Conservation (phyloP, 2,329 filamentous ascomycete species). For the Arthroderma uncinatum region DNA sequence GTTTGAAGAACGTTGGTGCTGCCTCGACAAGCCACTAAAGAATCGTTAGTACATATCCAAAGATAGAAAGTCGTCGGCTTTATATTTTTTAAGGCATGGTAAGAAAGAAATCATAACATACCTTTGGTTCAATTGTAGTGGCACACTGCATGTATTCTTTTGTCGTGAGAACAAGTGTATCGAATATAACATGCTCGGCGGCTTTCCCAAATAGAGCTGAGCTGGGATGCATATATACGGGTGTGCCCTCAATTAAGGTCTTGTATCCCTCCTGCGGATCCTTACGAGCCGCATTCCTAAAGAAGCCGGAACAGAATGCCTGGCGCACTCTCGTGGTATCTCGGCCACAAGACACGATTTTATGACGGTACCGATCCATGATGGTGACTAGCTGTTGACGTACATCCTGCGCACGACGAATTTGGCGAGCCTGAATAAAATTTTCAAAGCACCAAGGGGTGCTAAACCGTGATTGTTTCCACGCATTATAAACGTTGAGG, state of each 20-base stretch:
- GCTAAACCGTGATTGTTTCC: constrained; percentile 74
- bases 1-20: constrained; percentile 98
- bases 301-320: constrained; percentile 86
- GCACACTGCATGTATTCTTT: constrained; percentile 98
- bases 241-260: constrained; percentile 88
- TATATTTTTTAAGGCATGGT: neutral
- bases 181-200: constrained; percentile 91
- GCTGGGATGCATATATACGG: constrained; percentile 86
- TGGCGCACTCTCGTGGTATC: constrained; percentile 80
- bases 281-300: constrained; percentile 88
- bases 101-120: constrained; percentile 18
- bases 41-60: constrained; percentile 5
- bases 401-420: constrained; percentile 83
- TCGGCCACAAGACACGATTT: constrained; percentile 70
- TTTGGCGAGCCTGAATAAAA: constrained; percentile 84
- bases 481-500: constrained; percentile 94
- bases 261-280: constrained; percentile 96
- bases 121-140: constrained; percentile 82
- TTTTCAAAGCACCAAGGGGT: constrained; percentile 96
- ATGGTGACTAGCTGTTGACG: constrained; percentile 85
- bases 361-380: constrained; percentile 81
- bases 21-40: constrained; percentile 68
- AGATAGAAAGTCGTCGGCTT: neutral
- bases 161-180: constrained; percentile 44
- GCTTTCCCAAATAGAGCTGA: constrained; percentile 91